phyloP scores from a whole-genome alignment of 2,329 filamentous ascomycete genomes.

The Didymella sp. region DNA sequence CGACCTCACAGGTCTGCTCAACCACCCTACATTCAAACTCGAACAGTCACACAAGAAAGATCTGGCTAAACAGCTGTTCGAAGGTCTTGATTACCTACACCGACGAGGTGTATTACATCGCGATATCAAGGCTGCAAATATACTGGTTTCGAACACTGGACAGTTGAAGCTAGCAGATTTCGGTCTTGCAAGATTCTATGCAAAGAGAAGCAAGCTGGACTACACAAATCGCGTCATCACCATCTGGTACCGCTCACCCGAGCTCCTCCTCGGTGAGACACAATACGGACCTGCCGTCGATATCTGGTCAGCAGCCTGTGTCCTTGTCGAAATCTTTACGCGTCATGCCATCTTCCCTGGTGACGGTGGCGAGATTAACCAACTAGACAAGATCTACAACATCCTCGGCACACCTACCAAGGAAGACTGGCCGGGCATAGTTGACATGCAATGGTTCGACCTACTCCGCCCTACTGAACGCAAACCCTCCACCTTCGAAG shows the following conservation, averaged over 20 bases:
- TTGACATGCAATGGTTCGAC: slow-evolving; percentile 98
- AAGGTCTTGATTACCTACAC: slow-evolving; percentile 92
- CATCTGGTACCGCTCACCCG: slow-evolving; percentile 97
- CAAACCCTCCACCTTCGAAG: slow-evolving; percentile 76
- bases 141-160: slow-evolving; percentile 88
- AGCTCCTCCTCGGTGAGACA: slow-evolving; percentile 87
- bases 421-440: slow-evolving; percentile 83
- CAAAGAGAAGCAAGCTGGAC: slow-evolving; percentile 87
- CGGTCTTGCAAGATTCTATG: slow-evolving; percentile 93
- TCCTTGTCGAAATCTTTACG: slow-evolving; percentile 96
- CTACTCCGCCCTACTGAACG: slow-evolving; percentile 80
- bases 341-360: slow-evolving; percentile 93
- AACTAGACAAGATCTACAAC: slow-evolving; percentile 95
- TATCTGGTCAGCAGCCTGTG: slow-evolving; percentile 96
- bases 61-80: slow-evolving; percentile 89
- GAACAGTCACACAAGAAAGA: slow-evolving; percentile 90
- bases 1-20: slow-evolving; percentile 91
- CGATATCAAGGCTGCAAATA: slow-evolving; percentile 98
- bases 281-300: slow-evolving; percentile 98
- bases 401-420: slow-evolving; percentile 87
- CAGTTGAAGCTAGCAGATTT: slow-evolving; percentile 95
- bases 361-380: slow-evolving; percentile 92
- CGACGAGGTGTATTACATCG: slow-evolving; percentile 91
- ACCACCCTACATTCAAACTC: slow-evolving; percentile 89
- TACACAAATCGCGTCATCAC: slow-evolving; percentile 99